Conservation (phyloP, 805 yeast genomes). For the Candida oleophila region DNA sequence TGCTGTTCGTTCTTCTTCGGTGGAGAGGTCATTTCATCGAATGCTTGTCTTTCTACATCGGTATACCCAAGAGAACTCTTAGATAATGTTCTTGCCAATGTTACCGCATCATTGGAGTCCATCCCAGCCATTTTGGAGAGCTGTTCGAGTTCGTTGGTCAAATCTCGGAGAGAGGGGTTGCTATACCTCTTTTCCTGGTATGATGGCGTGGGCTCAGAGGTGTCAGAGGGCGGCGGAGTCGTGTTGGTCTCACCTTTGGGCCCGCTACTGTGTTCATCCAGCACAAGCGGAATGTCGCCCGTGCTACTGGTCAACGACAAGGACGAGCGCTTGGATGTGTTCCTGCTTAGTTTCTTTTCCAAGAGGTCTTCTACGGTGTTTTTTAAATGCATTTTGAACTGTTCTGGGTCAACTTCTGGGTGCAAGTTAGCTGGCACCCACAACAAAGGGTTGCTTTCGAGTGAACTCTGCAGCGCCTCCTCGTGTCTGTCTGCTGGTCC, state of each 20-base stretch:
- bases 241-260: background rate
- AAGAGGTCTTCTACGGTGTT: slow-evolving; percentile 52
- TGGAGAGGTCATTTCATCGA: slow-evolving; percentile 29
- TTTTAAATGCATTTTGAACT: slow-evolving; percentile 67
- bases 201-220: slow-evolving; percentile 1
- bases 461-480: background rate
- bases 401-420: slow-evolving; percentile 93
- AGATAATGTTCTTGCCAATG: slow-evolving; percentile 77
- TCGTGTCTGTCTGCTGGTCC: background rate
- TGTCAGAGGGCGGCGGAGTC: background rate
- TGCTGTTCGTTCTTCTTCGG: slow-evolving; percentile 13
- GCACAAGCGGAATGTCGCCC: slow-evolving; percentile 4
- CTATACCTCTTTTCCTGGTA: slow-evolving; percentile 18
- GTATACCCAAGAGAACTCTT: slow-evolving; percentile 64
- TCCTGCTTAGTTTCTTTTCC: slow-evolving; percentile 32
- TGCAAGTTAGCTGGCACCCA: slow-evolving; percentile 98
- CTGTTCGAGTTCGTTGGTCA: slow-evolving; percentile 72
- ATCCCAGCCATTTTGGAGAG: slow-evolving; percentile 76
- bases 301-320: slow-evolving; percentile 14
- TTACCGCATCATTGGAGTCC: slow-evolving; percentile 76
- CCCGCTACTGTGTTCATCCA: slow-evolving; percentile 26
- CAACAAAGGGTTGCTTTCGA: slow-evolving; percentile 49
- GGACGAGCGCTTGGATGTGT: slow-evolving; percentile 23
- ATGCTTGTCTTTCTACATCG: slow-evolving; percentile 46
- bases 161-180: slow-evolving; percentile 66